A percentile compares a stretch with the other conserved stretches of the same genome.
These are phyloP conservation scores for Aulographum hederae DNA, from an alignment of 2,329 filamentous ascomycete species.

Conservation along the genomic window DNA sequence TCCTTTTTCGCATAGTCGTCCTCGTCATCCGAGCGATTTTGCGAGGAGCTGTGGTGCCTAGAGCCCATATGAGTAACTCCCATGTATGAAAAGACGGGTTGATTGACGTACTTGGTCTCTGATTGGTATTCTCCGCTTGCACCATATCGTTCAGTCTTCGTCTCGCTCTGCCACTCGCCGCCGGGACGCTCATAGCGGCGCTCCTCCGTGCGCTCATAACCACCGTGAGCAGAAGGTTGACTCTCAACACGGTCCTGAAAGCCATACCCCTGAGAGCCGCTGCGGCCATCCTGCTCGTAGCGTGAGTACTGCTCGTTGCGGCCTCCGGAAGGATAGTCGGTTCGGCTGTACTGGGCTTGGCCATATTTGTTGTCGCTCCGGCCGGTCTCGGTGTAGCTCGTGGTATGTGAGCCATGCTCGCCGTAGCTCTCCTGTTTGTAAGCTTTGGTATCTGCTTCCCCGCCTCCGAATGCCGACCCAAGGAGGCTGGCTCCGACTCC, in stretches of 20 bases:
- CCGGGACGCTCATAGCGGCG: slow-evolving; percentile 27
- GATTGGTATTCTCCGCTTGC: slow-evolving; percentile 11
- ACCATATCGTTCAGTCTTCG: slow-evolving; percentile 12
- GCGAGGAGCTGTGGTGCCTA: neutral
- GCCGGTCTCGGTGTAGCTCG: slow-evolving; percentile 43
- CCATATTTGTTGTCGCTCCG: slow-evolving; percentile 31
- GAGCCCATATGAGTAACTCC: neutral
- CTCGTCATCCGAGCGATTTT: slow-evolving; percentile 1
- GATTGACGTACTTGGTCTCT: slow-evolving; percentile 5
- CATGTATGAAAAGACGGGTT: neutral
- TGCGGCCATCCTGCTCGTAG: slow-evolving; percentile 34
- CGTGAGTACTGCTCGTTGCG: slow-evolving; percentile 41
- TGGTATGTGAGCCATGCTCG: slow-evolving; percentile 41
- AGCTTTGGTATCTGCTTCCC: slow-evolving; percentile 32
- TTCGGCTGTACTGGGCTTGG: slow-evolving; percentile 41
- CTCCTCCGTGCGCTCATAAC: slow-evolving; percentile 41
- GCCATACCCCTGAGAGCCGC: slow-evolving; percentile 28
- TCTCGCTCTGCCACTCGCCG: slow-evolving; percentile 22
- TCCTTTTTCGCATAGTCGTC: slow-evolving; percentile 4
- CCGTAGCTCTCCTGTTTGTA: slow-evolving; percentile 35
- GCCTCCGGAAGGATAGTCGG: slow-evolving; percentile 38
- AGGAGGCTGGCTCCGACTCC: slow-evolving; percentile 43
- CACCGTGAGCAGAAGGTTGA: slow-evolving; percentile 19
- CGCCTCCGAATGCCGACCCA: slow-evolving; percentile 35
- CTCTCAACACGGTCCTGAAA: slow-evolving; percentile 39